A percentile compares a stretch with the other conserved stretches of the same genome.
phyloP scores from a whole-genome alignment of 768 basidiomycete genomes.

The Tricholoma terreum region DNA sequence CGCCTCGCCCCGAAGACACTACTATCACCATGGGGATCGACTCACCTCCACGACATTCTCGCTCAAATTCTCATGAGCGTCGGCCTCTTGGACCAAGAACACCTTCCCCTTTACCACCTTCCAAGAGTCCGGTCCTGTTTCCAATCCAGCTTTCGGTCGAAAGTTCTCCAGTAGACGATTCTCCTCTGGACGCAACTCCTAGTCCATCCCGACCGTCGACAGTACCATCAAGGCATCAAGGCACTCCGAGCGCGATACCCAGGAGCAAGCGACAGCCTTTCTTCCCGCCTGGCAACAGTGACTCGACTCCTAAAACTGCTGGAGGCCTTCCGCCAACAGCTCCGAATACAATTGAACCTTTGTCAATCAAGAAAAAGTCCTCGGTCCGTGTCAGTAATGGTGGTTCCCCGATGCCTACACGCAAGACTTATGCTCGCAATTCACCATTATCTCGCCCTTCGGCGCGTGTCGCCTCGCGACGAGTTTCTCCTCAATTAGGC shows the following conservation, averaged over 20 bases:
- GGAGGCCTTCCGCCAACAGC: conserved; percentile 29
- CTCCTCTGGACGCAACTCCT: conserved; percentile 38
- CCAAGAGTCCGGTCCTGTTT: conserved; percentile 34
- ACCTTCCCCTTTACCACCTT: conserved; percentile 63
- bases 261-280: conserved; percentile 73
- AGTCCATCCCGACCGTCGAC: conserved; percentile 16
- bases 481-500: conserved; percentile 52
- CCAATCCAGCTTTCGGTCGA: conserved; percentile 24
- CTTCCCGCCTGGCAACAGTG: conserved; percentile 48
- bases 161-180: conserved; percentile 42
- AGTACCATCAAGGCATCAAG: conserved; percentile 25
- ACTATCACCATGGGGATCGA: conserved; percentile 34
- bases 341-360: conserved; percentile 59
- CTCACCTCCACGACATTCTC: conserved; percentile 35
- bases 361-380: conserved; percentile 83
- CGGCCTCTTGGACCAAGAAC: conserved; percentile 73
- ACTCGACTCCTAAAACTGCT: conserved; percentile 49
- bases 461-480: conserved; percentile 43
- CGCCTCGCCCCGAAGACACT: conserved; percentile 44
- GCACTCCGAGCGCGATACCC: conserved; percentile 51
- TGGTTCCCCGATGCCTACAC: conserved; percentile 35
- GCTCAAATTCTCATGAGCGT: conserved; percentile 49
- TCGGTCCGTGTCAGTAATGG: conserved; percentile 47
- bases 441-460: conserved; percentile 52
- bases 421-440: conserved; percentile 43